These are phyloP conservation scores for Candida gigantensis DNA, from an alignment of 1,139 yeast species.

Conservation along the genomic window DNA sequence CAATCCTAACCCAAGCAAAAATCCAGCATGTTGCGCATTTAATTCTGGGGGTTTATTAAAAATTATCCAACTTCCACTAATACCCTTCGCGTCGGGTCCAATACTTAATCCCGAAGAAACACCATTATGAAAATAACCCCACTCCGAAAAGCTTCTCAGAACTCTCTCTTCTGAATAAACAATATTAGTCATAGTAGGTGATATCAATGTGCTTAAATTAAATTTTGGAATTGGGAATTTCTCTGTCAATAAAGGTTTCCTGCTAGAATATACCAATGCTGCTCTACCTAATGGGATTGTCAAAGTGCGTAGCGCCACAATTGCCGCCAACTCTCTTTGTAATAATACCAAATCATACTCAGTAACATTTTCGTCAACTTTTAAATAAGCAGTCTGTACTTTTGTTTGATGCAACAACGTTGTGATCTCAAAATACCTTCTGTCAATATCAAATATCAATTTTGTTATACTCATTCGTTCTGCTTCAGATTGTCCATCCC, in stretches of 20 bases:
- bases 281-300: slow-evolving; percentile 81
- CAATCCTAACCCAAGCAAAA: slow-evolving; percentile 85
- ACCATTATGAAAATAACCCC: slow-evolving; percentile 95
- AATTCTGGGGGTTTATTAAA: slow-evolving; percentile 76
- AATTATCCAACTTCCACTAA: slow-evolving; percentile 90
- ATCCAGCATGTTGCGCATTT: slow-evolving; percentile 90
- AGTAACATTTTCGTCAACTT: slow-evolving; percentile 35
- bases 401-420: slow-evolving; percentile 70
- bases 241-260: slow-evolving; percentile 81
- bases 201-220: slow-evolving; percentile 65
- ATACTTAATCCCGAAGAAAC: slow-evolving; percentile 84
- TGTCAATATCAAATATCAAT: slow-evolving; percentile 72
- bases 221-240: slow-evolving; percentile 77
- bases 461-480: slow-evolving; percentile 67
- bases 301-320: slow-evolving; percentile 71
- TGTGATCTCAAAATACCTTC: slow-evolving; percentile 78
- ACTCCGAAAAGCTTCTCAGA: slow-evolving; percentile 53
- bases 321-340: slow-evolving; percentile 65
- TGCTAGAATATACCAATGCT: slow-evolving; percentile 66
- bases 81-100: slow-evolving; percentile 65
- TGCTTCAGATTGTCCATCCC: slow-evolving; percentile 71
- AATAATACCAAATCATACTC: slow-evolving; percentile 60
- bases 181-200: slow-evolving; percentile 68
- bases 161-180: slow-evolving; percentile 58
- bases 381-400: slow-evolving; percentile 52